Evolutionary conservation across 371 early-diverging fungal genomes (phyloP).

Genomic region (Apophysomyces variabilis): DNA sequence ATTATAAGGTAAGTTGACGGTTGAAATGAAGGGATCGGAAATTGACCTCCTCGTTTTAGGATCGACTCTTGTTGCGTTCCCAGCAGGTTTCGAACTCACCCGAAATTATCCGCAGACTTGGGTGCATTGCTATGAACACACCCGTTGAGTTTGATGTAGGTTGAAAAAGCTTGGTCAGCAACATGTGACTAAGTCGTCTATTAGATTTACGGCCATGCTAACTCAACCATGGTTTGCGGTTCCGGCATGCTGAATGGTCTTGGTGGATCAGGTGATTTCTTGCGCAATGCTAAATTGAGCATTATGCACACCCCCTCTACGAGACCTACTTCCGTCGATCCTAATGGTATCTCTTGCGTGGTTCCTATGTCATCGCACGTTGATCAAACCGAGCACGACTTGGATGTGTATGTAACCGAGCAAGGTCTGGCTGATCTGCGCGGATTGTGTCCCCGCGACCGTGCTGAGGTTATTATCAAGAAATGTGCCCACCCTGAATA

Average conservation of each 20-base stretch:
- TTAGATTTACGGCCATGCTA: conserved; percentile 56
- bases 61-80: conserved; percentile 52
- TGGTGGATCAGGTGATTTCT: conserved; percentile 57
- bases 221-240: conserved; percentile 57
- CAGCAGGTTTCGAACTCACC: conserved; percentile 62
- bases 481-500: conserved; percentile 62
- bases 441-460: conserved; percentile 57
- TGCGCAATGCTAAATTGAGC: conserved; percentile 55
- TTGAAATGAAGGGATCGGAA: neutral
- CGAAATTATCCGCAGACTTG: conserved; percentile 57
- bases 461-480: conserved; percentile 56
- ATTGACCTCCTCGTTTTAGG: conserved; percentile 14
- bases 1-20: conserved; percentile 31
- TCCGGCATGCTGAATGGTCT: conserved; percentile 61
- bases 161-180: neutral
- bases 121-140: conserved; percentile 63
- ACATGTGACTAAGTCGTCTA: neutral
- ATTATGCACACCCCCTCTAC: conserved; percentile 61
- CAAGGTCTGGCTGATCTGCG: conserved; percentile 61
- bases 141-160: conserved; percentile 55
- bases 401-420: conserved; percentile 58
- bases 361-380: conserved; percentile 58
- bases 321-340: conserved; percentile 53
- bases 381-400: conserved; percentile 60
- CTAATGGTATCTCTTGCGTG: conserved; percentile 55